phyloP scores from a whole-genome alignment of 495 filamentous ascomycete genomes.

The Letharia lupina region DNA sequence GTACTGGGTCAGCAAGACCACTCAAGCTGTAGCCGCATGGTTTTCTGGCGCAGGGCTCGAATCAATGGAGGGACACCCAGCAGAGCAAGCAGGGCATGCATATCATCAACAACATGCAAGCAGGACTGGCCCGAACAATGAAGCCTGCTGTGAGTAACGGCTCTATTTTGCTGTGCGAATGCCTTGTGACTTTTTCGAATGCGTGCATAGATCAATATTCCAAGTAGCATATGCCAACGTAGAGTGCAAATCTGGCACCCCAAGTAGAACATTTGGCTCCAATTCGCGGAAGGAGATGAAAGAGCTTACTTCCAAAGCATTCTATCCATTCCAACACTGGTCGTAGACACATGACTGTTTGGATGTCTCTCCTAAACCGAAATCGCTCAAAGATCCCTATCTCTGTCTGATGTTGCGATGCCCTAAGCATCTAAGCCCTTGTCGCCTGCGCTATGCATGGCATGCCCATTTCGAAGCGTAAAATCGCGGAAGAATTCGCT shows the following conservation, averaged over 20 bases:
- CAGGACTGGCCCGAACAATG: background rate
- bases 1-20: background rate
- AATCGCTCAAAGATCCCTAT: background rate
- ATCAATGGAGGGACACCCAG: background rate
- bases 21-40: background rate
- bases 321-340: background rate
- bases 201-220: background rate
- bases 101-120: background rate
- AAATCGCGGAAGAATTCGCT: background rate
- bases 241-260: background rate
- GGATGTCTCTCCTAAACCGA: background rate
- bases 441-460: slow-evolving; percentile 18
- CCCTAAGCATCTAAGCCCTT: background rate
- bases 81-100: background rate
- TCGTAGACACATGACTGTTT: background rate
- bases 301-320: background rate
- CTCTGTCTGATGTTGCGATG: background rate
- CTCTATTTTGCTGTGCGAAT: background rate
- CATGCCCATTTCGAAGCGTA: background rate
- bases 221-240: background rate
- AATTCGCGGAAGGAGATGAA: background rate
- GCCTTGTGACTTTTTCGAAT: background rate
- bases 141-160: background rate
- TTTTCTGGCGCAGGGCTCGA: background rate
- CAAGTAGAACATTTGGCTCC: background rate